Conservation (phyloP, 768 basidiomycete genomes). For the Mrakia hoshinonis region DNA sequence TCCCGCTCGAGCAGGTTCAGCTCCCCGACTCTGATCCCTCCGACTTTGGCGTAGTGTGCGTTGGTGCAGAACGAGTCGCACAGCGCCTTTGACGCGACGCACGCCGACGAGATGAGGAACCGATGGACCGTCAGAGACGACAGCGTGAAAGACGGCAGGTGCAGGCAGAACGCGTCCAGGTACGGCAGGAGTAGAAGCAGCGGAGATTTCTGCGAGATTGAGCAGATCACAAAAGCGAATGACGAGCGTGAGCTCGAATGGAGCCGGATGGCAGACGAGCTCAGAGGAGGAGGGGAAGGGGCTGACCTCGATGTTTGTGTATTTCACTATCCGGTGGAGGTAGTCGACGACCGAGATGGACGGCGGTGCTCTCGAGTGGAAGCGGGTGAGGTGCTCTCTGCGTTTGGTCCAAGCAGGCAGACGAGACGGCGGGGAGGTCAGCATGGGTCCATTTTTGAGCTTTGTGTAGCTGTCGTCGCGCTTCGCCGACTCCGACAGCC, state of each 20-base stretch:
- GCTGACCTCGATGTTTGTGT: slow-evolving; percentile 88
- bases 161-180: slow-evolving; percentile 60
- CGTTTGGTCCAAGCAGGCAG: slow-evolving; percentile 31
- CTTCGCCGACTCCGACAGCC: slow-evolving; percentile 1
- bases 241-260: not conserved
- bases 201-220: slow-evolving; percentile 49
- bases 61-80: slow-evolving; percentile 95
- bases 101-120: slow-evolving; percentile 87
- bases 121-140: slow-evolving; percentile 95
- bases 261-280: not conserved
- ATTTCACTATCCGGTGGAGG: slow-evolving; percentile 82
- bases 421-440: not conserved
- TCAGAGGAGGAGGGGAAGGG: not conserved
- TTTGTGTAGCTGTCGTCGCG: slow-evolving; percentile 16
- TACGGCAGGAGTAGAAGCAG: slow-evolving; percentile 41
- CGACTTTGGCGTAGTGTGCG: slow-evolving; percentile 87
- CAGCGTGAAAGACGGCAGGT: slow-evolving; percentile 79
- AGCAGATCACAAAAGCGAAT: slow-evolving; percentile 45
- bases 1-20: slow-evolving; percentile 92
- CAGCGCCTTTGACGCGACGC: slow-evolving; percentile 85
- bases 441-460: not conserved
- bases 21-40: slow-evolving; percentile 83
- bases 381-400: slow-evolving; percentile 84
- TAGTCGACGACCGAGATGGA: slow-evolving; percentile 84
- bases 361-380: slow-evolving; percentile 88